Percentiles rank a stretch among this genome's conserved stretches.
Conservation (phyloP, 371 early-diverging fungal species). For the Entomophthora muscae region DNA sequence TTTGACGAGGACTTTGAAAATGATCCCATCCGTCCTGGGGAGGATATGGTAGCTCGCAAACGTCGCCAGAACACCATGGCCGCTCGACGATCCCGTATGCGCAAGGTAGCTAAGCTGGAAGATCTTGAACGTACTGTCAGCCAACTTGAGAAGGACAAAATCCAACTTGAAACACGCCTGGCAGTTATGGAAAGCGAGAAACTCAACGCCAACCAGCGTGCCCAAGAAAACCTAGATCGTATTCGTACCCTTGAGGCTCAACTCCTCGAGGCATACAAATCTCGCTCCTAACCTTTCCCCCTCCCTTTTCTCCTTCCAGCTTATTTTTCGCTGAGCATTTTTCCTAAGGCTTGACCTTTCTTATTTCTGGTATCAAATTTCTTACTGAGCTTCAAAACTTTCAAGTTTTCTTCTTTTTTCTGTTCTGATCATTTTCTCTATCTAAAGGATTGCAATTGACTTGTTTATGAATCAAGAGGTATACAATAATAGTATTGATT, state of each 20-base stretch:
- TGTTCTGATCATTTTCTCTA: no score
- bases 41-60: constrained; percentile 42
- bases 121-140: constrained; percentile 55
- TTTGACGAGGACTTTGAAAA: not conserved
- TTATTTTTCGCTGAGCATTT: not conserved
- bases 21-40: not conserved
- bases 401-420: no score
- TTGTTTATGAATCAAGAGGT: no score
- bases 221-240: constrained; percentile 32
- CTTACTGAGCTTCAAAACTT: not conserved
- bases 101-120: constrained; percentile 70
- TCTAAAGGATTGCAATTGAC: no score
- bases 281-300: not conserved
- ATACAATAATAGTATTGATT: no score
- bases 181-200: constrained; percentile 59
- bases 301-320: not conserved
- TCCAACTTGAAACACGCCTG: constrained; percentile 32
- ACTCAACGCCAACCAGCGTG: not conserved
- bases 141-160: constrained; percentile 64
- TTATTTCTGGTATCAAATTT: no score
- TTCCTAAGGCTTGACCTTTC: not conserved
- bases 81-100: constrained; percentile 79
- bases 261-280: constrained; percentile 30
- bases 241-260: constrained; percentile 47
- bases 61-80: constrained; percentile 87